These are phyloP conservation scores for Phytophthora ohioensis DNA, from an alignment of 352 stramenopile genomes.

Conservation along the genomic window DNA sequence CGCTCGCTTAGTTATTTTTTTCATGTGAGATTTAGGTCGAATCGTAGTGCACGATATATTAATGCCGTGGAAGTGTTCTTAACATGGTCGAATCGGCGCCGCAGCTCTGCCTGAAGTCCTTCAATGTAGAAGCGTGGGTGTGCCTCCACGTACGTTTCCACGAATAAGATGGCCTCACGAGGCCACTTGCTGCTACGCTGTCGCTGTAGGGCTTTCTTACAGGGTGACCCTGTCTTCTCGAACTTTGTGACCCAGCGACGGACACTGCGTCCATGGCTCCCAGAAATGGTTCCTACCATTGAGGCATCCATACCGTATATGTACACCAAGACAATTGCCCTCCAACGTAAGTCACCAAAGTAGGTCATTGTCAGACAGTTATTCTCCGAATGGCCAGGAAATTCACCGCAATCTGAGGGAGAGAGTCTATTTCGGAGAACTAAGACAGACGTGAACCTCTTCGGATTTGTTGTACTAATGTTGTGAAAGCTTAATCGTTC, in stretches of 20 bases:
- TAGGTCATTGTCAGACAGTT: slow-evolving; percentile 11
- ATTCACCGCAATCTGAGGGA: background rate
- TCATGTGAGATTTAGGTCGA: slow-evolving; percentile 31
- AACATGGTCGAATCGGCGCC: slow-evolving; percentile 2
- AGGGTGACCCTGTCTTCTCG: slow-evolving; percentile 3
- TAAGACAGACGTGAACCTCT: background rate
- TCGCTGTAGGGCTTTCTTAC: background rate
- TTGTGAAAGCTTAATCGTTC: too few relatives aligned
- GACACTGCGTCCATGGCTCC: background rate
- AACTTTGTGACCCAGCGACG: slow-evolving; percentile 20
- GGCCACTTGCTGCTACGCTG: slow-evolving; percentile 16
- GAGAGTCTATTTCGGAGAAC: background rate
- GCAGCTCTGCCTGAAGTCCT: slow-evolving; percentile 26
- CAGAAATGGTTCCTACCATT: slow-evolving; percentile 16
- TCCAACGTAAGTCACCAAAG: slow-evolving; percentile 28
- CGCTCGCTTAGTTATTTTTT: slow-evolving; percentile 21
- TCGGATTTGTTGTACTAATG: too few relatives aligned
- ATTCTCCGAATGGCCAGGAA: slow-evolving; percentile 3
- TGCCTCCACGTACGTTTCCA: slow-evolving; percentile 16
- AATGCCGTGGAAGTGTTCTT: slow-evolving; percentile 17
- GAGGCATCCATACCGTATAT: slow-evolving; percentile 23
- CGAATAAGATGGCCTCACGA: slow-evolving; percentile 15
- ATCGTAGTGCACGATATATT: slow-evolving; percentile 33
- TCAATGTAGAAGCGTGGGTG: slow-evolving; percentile 46
- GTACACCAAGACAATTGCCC: slow-evolving; percentile 28